phyloP scores from a whole-genome alignment of 2,329 filamentous ascomycete genomes.

The Epichloe coenophiala region DNA sequence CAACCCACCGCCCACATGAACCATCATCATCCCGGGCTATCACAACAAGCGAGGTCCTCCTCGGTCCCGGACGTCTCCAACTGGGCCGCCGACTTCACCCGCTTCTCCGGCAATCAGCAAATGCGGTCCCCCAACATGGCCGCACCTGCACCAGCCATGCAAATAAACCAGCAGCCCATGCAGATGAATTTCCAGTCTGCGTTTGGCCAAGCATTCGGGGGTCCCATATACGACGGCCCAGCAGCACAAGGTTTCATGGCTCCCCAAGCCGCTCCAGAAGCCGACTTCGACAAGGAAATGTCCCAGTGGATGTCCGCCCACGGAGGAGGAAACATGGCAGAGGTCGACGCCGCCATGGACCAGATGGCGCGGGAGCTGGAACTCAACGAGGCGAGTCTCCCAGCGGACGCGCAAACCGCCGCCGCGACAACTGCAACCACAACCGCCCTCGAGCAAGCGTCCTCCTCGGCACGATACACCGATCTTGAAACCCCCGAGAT shows the following conservation, averaged over 20 bases:
- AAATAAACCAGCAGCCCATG: slow-evolving; percentile 12
- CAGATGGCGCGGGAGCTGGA: slow-evolving; percentile 28
- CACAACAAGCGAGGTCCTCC: slow-evolving; percentile 13
- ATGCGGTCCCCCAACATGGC: slow-evolving; percentile 7
- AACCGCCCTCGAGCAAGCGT: background rate
- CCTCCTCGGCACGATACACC: slow-evolving; percentile 9
- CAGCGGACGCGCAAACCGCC: slow-evolving; percentile 7
- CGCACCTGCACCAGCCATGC: slow-evolving; percentile 11
- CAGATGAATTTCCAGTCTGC: slow-evolving; percentile 15
- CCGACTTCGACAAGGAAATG: slow-evolving; percentile 29
- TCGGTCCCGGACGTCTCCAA: slow-evolving; percentile 13
- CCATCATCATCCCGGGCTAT: slow-evolving; percentile 6
- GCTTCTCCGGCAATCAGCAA: slow-evolving; percentile 17
- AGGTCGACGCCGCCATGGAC: slow-evolving; percentile 30
- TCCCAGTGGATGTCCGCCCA: slow-evolving; percentile 27
- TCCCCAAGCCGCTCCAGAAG: slow-evolving; percentile 9
- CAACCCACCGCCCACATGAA: slow-evolving; percentile 2
- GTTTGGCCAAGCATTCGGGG: slow-evolving; percentile 15
- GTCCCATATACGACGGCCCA: slow-evolving; percentile 16
- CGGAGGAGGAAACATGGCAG: slow-evolving; percentile 19
- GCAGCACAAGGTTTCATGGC: slow-evolving; percentile 12
- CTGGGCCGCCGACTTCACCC: slow-evolving; percentile 26
- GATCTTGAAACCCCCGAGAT: slow-evolving; percentile 21
- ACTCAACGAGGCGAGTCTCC: slow-evolving; percentile 18
- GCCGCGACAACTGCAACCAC: background rate